These are phyloP conservation scores for Niebla homalea DNA, from an alignment of 495 filamentous ascomycete genomes.

Conservation along the genomic window DNA sequence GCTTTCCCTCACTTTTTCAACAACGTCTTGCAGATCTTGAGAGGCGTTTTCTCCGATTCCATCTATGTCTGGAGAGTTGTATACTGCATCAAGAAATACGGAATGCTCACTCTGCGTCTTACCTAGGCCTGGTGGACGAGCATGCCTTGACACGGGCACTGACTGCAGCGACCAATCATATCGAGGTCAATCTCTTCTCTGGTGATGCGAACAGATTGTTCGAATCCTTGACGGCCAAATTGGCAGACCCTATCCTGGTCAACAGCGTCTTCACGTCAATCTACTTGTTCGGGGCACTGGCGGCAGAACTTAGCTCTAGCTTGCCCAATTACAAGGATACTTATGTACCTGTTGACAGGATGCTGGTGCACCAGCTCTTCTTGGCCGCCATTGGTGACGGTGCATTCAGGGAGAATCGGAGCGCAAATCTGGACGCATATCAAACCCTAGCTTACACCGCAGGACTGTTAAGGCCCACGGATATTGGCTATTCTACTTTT, in stretches of 20 bases:
- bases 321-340: conserved; percentile 6
- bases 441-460: conserved; percentile 4
- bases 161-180: conserved; percentile 4
- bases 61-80: too few species aligned
- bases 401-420: conserved; percentile 7
- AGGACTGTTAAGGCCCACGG: conserved; percentile 6
- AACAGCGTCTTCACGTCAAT: conserved; percentile 8
- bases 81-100: too few species aligned
- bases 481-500: conserved; percentile 5
- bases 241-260: conserved; percentile 4
- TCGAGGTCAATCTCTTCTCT: conserved; percentile 4
- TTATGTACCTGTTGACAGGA: not conserved
- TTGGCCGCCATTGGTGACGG: conserved; percentile 6
- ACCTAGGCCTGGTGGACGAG: conserved; percentile 1
- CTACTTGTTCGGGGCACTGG: conserved; percentile 7
- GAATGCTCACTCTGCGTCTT: too few species aligned
- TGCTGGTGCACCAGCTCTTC: conserved; percentile 7
- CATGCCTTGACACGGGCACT: conserved; percentile 6
- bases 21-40: too few species aligned
- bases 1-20: too few species aligned
- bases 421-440: conserved; percentile 8
- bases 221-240: conserved; percentile 2
- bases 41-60: too few species aligned
- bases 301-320: conserved; percentile 3
- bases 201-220: conserved; percentile 8